Evolutionary conservation across 371 early-diverging fungal species (phyloP), one percentile per base, ranked within the genome.

Genomic region (Lichtheimia ornata): DNA sequence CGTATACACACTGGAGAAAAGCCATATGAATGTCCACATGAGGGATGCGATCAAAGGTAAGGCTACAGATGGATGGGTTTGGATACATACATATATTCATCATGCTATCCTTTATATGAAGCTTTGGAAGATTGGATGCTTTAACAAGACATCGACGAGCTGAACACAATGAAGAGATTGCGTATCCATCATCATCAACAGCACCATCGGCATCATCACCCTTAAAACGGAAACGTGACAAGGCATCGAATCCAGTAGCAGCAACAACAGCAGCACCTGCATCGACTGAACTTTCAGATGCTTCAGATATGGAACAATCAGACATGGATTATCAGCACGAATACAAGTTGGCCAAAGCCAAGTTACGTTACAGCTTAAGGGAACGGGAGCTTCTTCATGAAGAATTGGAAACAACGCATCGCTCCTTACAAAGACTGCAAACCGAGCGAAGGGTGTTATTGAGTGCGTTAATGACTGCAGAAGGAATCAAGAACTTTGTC

Each of bases 1-100:
- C 74, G 88, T 50, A 84, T 83, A 50, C 88, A 88, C 50, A 88
- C 88, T 14, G 85, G 85, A 5, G 86, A 88, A 62, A 88, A 86
- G 50, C 88, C 88, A 2, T 88, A 77, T 61, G 81, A 81, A 49
- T 88, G 88, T 50, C 72, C 64, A 6, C 50, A 50, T 25, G 51
- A 69, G 5, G 68, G 68, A 17, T 79, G 79, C 58, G 67, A 65
- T 17, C 71, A 72, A 60, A 67, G 69, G 79, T 79, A 69, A 61
- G 64, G 20, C 5, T 15, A 4, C 22, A 12, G 11, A 25, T 11
- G 9, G 25, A 15, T 12, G 5, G 4, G 15, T 5, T 24, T 35
- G 35, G 6, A 11, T 35, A 35, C 9, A 9, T 9, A 35, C 9
- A 9, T 9, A 35, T 28, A 28, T 28, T 11, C 35, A 30, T 35